phyloP scores from a whole-genome alignment of 164 flowering plant genomes.

The Dillenia turbinata region DNA sequence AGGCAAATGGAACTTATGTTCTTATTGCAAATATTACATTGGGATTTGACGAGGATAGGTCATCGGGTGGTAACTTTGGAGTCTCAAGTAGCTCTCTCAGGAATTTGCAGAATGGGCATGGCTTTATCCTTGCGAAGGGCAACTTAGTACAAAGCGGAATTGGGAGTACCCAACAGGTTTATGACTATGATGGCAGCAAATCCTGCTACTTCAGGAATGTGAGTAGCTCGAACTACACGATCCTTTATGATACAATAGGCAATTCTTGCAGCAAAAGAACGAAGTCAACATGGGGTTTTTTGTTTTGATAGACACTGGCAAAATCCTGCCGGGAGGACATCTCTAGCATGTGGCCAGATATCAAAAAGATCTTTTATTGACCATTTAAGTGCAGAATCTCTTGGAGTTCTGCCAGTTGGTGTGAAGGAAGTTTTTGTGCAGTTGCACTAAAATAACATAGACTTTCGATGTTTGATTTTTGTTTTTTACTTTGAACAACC shows the following conservation, averaged over 20 bases:
- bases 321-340: constrained; percentile 16
- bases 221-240: constrained; percentile 74
- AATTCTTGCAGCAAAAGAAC: constrained; percentile 25
- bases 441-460: too few species aligned
- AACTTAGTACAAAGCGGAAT: constrained; percentile 51
- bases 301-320: constrained; percentile 7
- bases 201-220: constrained; percentile 80
- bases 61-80: constrained; percentile 6
- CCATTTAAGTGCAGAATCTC: too few species aligned
- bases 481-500: too few species aligned
- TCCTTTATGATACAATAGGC: constrained; percentile 45
- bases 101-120: constrained; percentile 60
- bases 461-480: too few species aligned
- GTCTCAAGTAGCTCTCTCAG: constrained; percentile 28
- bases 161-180: constrained; percentile 63
- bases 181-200: constrained; percentile 29
- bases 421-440: too few species aligned
- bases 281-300: constrained; percentile 3
- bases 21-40: constrained; percentile 40
- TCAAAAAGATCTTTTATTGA: background rate
- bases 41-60: constrained; percentile 42
- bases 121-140: constrained; percentile 48
- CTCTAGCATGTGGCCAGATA: constrained; percentile 8
- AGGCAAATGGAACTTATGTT: constrained; percentile 30
- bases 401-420: too few species aligned